These are phyloP conservation scores for Tolypocladium tundrense DNA, from an alignment of 2,329 filamentous ascomycete genomes.

Conservation along the genomic window DNA sequence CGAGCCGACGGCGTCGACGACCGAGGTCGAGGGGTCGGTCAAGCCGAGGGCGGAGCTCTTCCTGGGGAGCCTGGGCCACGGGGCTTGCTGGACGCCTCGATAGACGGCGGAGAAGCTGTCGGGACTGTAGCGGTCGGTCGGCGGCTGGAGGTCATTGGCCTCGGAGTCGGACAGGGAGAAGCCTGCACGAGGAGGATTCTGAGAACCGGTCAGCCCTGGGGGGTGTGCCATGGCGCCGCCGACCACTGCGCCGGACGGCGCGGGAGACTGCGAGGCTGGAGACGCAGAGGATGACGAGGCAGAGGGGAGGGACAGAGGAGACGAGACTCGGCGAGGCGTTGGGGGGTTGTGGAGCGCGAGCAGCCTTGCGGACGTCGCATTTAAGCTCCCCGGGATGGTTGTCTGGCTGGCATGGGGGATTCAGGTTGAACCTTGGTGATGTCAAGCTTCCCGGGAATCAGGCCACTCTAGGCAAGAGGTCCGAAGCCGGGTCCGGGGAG, in stretches of 20 bases:
- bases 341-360: neutral
- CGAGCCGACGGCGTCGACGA: neutral
- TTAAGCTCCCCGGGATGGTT: neutral
- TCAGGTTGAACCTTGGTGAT: neutral
- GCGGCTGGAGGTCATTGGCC: conserved; percentile 24
- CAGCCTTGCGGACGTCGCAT: neutral
- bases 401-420: neutral
- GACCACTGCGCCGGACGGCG: neutral
- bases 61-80: conserved; percentile 30
- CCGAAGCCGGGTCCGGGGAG: neutral
- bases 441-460: neutral
- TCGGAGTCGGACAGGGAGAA: conserved; percentile 33
- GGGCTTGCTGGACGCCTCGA: conserved; percentile 38
- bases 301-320: neutral
- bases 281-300: neutral
- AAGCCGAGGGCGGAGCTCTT: conserved; percentile 32
- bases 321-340: neutral
- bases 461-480: neutral
- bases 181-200: conserved; percentile 18
- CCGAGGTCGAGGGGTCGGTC: conserved; percentile 13
- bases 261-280: neutral
- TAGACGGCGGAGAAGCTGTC: conserved; percentile 42
- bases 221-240: conserved; percentile 14
- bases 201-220: conserved; percentile 20
- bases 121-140: conserved; percentile 24